Conservation (phyloP, 495 filamentous ascomycete genomes). For the Oidiodendron maius region DNA sequence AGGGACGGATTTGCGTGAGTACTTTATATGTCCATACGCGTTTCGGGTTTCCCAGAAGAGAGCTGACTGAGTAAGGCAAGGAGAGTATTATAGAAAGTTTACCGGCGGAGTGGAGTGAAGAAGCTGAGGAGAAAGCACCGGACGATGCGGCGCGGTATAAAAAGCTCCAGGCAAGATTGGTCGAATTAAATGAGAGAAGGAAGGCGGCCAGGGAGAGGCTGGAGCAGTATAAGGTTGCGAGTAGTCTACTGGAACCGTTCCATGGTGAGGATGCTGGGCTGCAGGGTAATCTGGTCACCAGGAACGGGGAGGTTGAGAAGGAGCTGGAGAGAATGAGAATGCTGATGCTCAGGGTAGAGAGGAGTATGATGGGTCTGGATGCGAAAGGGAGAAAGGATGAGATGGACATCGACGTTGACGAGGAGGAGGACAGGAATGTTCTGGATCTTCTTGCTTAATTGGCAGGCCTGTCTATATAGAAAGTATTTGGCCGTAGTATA, state of each 20-base stretch:
- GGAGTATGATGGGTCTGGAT: constrained; percentile 37
- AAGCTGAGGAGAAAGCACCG: constrained; percentile 23
- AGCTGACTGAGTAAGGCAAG: constrained; percentile 25
- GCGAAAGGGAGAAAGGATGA: constrained; percentile 14
- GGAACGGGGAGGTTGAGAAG: constrained; percentile 63
- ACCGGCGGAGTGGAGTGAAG: constrained; percentile 34
- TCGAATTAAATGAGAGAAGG: constrained; percentile 45
- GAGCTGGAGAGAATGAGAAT: constrained; percentile 75
- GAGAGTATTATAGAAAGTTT: constrained; percentile 35
- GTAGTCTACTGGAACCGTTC: constrained; percentile 55
- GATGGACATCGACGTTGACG: constrained; percentile 27
- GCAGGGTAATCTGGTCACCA: constrained; percentile 72
- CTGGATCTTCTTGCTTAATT: constrained; percentile 1
- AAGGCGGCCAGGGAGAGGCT: constrained; percentile 48
- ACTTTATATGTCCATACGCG: background rate
- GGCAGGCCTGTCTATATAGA: no score
- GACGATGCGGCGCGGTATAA: constrained; percentile 43
- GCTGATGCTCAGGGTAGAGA: constrained; percentile 65
- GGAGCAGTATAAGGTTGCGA: constrained; percentile 49
- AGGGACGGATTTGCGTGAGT: constrained; percentile 34
- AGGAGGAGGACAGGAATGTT: background rate
- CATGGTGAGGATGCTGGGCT: constrained; percentile 48
- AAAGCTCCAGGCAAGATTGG: constrained; percentile 44
- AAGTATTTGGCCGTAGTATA: no score
- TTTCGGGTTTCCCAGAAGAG: background rate